phyloP scores from a whole-genome alignment of 2,329 filamentous ascomycete species.

The Bimuria novae-zelandiae region DNA sequence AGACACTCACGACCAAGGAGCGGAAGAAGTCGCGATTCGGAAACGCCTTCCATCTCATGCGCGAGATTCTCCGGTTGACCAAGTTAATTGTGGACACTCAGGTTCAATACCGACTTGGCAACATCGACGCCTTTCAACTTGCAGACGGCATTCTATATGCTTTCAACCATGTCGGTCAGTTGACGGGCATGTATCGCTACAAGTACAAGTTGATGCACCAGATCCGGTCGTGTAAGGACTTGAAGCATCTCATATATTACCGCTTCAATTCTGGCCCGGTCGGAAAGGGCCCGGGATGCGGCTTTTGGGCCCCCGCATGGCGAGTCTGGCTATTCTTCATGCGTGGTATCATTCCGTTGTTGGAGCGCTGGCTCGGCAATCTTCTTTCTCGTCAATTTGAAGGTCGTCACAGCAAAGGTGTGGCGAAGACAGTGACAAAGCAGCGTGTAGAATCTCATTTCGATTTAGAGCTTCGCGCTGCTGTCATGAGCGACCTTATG shows the following conservation, averaged over 20 bases:
- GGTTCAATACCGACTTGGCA: constrained; percentile 95
- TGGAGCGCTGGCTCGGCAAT: constrained; percentile 97
- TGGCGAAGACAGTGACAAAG: constrained; percentile 98
- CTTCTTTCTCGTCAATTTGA: constrained; percentile 96
- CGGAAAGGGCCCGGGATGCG: constrained; percentile 95
- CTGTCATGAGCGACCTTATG: constrained; percentile 98
- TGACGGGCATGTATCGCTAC: constrained; percentile 99
- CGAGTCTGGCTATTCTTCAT: constrained; percentile 99
- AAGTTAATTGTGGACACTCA: constrained; percentile 98
- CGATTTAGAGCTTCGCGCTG: constrained; percentile 93
- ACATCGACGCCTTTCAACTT: constrained; percentile 98
- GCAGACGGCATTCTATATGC: constrained; percentile 99
- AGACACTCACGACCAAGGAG: constrained; percentile 97
- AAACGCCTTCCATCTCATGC: constrained; percentile 98
- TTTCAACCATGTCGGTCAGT: constrained; percentile 97
- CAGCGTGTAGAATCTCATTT: constrained; percentile 99
- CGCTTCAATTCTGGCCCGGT: constrained; percentile 97
- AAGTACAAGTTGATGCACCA: constrained; percentile 99
- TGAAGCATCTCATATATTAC: constrained; percentile 99
- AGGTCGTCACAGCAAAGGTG: constrained; percentile 96
- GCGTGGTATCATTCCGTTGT: constrained; percentile 93
- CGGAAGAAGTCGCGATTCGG: constrained; percentile 99
- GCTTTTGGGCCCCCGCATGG: constrained; percentile 99
- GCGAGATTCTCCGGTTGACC: constrained; percentile 91
- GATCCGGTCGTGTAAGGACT: constrained; percentile 96